Conservation (phyloP, 2,329 filamentous ascomycete genomes). For the Diaporthe ilicicola region DNA sequence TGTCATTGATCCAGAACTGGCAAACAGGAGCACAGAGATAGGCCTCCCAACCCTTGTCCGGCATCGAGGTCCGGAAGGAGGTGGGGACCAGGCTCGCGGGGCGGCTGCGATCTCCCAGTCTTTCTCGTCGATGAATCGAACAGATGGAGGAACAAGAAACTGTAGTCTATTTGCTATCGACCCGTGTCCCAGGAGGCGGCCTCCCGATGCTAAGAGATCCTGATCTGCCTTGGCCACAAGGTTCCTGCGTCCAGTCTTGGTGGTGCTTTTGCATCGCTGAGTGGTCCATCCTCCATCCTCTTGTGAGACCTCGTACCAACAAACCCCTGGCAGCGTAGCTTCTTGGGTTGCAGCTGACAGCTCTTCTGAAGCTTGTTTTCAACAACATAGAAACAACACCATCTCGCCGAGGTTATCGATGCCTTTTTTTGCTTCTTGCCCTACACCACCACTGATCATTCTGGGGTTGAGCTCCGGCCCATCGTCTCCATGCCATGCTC, state of each 20-base stretch:
- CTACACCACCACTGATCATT: neutral
- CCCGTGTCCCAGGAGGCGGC: neutral
- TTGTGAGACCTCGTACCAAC: neutral
- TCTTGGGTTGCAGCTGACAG: slow-evolving; percentile 18
- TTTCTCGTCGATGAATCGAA: neutral
- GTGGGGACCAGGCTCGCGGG: neutral
- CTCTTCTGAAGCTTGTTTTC: slow-evolving; percentile 25
- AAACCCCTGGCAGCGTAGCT: neutral
- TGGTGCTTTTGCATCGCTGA: neutral
- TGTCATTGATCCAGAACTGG: slow-evolving; percentile 16
- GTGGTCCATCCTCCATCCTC: neutral
- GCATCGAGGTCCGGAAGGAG: neutral
- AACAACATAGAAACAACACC: neutral
- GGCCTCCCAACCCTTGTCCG: slow-evolving; percentile 22
- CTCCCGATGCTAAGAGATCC: slow-evolving; percentile 4
- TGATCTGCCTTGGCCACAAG: slow-evolving; percentile 18
- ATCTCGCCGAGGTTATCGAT: neutral
- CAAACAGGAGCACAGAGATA: slow-evolving; percentile 2
- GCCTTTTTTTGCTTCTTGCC: no score
- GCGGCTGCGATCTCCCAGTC: neutral
- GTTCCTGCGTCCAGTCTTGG: slow-evolving; percentile 23
- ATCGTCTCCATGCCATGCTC: neutral
- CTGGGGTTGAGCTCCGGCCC: neutral
- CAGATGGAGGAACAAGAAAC: neutral
- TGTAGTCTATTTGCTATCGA: slow-evolving; percentile 18